Evolutionary conservation across 768 basidiomycete genomes (phyloP).

Genomic region (Suillus subluteus): DNA sequence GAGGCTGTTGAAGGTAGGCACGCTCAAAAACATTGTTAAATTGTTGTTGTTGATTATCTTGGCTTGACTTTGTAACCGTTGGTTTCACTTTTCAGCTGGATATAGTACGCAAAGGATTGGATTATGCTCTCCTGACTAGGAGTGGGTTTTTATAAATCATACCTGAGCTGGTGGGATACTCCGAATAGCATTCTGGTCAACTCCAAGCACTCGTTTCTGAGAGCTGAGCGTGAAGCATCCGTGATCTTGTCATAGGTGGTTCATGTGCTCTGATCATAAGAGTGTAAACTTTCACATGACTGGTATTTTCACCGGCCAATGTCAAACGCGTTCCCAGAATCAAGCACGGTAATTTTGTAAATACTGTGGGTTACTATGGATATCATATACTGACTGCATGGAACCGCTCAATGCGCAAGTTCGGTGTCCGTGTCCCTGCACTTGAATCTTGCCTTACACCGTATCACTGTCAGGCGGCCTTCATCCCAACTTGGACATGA

Average conservation of each 20-base stretch:
- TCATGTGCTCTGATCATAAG: not conserved
- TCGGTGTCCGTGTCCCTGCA: not conserved
- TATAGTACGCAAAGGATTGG: not conserved
- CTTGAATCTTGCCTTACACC: not conserved
- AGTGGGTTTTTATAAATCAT: not conserved
- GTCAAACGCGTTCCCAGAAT: not conserved
- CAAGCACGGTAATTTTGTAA: not conserved
- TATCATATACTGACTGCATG: not conserved
- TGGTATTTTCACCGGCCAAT: not conserved
- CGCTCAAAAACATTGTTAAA: not conserved
- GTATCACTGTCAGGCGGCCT: not conserved
- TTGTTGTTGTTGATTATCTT: not conserved
- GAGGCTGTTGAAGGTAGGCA: not conserved
- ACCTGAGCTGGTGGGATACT: not conserved
- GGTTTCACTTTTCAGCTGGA: not conserved
- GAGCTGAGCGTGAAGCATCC: not conserved
- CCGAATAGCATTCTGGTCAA: not conserved
- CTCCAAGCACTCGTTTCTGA: not conserved
- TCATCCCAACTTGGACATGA: not conserved
- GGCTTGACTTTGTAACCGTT: not conserved
- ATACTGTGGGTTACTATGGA: not conserved
- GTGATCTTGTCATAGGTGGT: not conserved
- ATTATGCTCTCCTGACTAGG: not conserved
- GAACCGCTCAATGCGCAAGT: not conserved
- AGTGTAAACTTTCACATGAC: not conserved